phyloP scores from a whole-genome alignment of 1,284 basidiomycete genomes.

The Gomphus bonarii region DNA sequence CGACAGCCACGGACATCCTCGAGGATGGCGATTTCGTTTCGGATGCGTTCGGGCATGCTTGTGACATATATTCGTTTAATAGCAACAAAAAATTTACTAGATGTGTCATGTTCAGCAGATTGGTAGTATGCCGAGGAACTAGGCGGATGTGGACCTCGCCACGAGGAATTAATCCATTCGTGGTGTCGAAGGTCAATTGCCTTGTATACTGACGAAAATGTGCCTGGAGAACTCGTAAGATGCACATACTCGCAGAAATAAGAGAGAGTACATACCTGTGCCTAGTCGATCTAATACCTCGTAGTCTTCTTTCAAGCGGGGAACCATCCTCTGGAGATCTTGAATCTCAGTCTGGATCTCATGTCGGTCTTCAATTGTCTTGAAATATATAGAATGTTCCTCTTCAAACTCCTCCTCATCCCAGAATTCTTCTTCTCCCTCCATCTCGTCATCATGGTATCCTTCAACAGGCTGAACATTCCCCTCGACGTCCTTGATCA shows the following conservation, averaged over 20 bases:
- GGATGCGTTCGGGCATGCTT: constrained; percentile 84
- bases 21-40: constrained; percentile 93
- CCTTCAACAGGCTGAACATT: constrained; percentile 21
- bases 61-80: constrained; percentile 98
- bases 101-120: constrained; percentile 29
- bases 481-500: constrained; percentile 14
- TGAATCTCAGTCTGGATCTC: constrained; percentile 73
- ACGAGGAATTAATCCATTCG: constrained; percentile 71
- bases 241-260: background rate
- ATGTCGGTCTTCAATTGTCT: constrained; percentile 56
- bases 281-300: constrained; percentile 84
- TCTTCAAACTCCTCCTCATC: constrained; percentile 41
- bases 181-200: constrained; percentile 77
- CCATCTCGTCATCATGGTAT: constrained; percentile 15
- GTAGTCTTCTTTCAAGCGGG: constrained; percentile 61
- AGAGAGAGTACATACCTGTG: constrained; percentile 38
- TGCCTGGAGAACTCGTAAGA: constrained; percentile 41
- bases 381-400: constrained; percentile 43
- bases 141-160: constrained; percentile 61
- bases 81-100: constrained; percentile 71
- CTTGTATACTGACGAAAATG: constrained; percentile 98
- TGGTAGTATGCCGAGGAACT: constrained; percentile 54
- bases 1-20: constrained; percentile 74
- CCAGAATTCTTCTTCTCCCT: constrained; percentile 23
- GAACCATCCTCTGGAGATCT: constrained; percentile 51